Evolutionary conservation across 805 yeast species (phyloP).

Genomic region (Saturnispora sekii): DNA sequence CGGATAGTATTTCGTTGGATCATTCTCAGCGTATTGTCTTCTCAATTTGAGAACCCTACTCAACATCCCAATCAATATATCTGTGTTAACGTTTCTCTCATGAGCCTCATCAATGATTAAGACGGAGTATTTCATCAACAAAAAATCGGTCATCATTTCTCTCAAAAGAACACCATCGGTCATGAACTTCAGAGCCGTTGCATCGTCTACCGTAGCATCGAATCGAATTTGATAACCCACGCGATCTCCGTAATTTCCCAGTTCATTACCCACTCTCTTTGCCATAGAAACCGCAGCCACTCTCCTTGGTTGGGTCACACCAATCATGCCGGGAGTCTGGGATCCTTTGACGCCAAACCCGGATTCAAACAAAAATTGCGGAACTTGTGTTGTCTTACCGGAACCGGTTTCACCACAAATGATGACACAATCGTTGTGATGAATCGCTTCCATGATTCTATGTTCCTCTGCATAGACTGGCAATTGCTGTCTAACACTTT

Average conservation of each 20-base stretch:
- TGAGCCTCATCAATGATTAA: slow-evolving; percentile 96
- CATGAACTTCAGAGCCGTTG: slow-evolving; percentile 78
- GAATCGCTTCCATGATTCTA: slow-evolving; percentile 88
- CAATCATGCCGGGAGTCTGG: slow-evolving; percentile 86
- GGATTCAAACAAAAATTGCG: slow-evolving; percentile 88
- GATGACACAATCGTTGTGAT: slow-evolving; percentile 82
- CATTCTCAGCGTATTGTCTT: slow-evolving; percentile 36
- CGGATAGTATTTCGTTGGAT: slow-evolving; percentile 44
- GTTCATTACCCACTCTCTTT: slow-evolving; percentile 62
- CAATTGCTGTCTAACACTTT: slow-evolving; percentile 53
- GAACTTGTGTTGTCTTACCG: slow-evolving; percentile 97
- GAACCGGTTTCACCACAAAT: slow-evolving; percentile 98
- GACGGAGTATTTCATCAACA: slow-evolving; percentile 72
- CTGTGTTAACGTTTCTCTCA: slow-evolving; percentile 93
- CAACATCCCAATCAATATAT: slow-evolving; percentile 88
- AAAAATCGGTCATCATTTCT: slow-evolving; percentile 85
- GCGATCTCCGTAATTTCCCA: slow-evolving; percentile 58
- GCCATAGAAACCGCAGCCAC: slow-evolving; percentile 94
- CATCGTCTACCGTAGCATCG: slow-evolving; percentile 53
- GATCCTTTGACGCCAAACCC: slow-evolving; percentile 65
- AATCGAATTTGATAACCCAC: slow-evolving; percentile 82
- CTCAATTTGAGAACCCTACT: slow-evolving; percentile 78
- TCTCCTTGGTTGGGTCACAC: slow-evolving; percentile 91
- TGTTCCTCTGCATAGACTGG: slow-evolving; percentile 93
- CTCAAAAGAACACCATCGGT: slow-evolving; percentile 90